Conservation (phyloP, 148 eudicot species). For the Selenicereus undatus region DNA sequence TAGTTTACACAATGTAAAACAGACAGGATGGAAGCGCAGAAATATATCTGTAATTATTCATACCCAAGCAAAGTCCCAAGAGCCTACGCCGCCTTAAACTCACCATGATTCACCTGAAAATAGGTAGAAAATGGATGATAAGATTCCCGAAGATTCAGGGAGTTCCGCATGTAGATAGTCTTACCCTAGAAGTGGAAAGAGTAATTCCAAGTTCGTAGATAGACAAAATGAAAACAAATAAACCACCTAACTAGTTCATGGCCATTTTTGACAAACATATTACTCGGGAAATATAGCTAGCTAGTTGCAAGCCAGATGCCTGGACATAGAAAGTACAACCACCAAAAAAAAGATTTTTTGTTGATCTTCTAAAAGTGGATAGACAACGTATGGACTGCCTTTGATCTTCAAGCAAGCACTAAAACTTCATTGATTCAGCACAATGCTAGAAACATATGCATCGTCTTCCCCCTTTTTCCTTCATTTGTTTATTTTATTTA, state of each 20-base stretch:
- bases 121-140: neutral
- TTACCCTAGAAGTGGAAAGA: neutral
- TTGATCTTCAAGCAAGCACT: neutral
- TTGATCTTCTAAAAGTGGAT: neutral
- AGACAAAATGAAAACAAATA: neutral
- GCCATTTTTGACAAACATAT: neutral
- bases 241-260: neutral
- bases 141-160: neutral
- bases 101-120: conserved; percentile 37
- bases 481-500: neutral
- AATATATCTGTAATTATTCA: neutral
- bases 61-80: conserved; percentile 41
- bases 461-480: neutral
- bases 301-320: no score
- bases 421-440: neutral
- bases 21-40: neutral
- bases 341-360: no score
- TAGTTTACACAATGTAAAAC: neutral
- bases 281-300: neutral
- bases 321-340: neutral
- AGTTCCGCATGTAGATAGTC: neutral
- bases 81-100: conserved; percentile 48
- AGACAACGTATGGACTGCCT: neutral
- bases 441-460: no score
- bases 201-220: neutral